Evolutionary conservation across 148 eudicot species (phyloP).

Genomic region (Fagopyrum homotropicum): DNA sequence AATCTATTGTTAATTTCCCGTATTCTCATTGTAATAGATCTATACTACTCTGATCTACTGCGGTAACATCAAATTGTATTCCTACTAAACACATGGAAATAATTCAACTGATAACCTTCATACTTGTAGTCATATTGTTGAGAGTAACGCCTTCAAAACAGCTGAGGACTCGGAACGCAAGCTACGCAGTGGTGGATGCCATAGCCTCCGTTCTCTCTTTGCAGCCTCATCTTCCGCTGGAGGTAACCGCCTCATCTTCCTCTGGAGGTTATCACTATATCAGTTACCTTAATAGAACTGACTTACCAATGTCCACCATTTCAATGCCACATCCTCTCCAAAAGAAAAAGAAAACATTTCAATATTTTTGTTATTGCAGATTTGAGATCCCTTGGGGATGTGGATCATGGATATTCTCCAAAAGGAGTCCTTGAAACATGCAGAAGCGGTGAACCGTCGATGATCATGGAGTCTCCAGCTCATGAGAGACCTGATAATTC

Average conservation of each 20-base stretch:
- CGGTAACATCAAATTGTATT: background rate
- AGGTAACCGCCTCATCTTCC: background rate
- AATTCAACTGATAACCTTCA: background rate
- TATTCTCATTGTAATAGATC: background rate
- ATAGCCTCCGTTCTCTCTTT: slow-evolving; percentile 5
- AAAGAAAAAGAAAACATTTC: background rate
- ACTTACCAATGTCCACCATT: no score
- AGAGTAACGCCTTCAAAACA: background rate
- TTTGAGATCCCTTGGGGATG: slow-evolving; percentile 43
- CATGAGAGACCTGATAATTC: slow-evolving; percentile 3
- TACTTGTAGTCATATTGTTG: slow-evolving; percentile 8
- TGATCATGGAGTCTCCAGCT: slow-evolving; percentile 20
- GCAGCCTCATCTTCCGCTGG: slow-evolving; percentile 5
- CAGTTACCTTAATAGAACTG: no score
- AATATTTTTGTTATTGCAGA: slow-evolving; percentile 26
- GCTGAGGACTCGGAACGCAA: slow-evolving; percentile 1
- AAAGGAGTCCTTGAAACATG: slow-evolving; percentile 48
- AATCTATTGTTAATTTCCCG: background rate
- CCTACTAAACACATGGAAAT: background rate
- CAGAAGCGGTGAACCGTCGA: slow-evolving; percentile 24
- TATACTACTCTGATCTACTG: background rate
- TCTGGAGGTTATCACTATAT: background rate
- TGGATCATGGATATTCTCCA: slow-evolving; percentile 34
- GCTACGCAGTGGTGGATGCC: background rate
- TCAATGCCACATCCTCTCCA: no score